Evolutionary conservation across 129 eudicot genomes (phyloP).

Genomic region (Pseudognaphalium luteoalbum): DNA sequence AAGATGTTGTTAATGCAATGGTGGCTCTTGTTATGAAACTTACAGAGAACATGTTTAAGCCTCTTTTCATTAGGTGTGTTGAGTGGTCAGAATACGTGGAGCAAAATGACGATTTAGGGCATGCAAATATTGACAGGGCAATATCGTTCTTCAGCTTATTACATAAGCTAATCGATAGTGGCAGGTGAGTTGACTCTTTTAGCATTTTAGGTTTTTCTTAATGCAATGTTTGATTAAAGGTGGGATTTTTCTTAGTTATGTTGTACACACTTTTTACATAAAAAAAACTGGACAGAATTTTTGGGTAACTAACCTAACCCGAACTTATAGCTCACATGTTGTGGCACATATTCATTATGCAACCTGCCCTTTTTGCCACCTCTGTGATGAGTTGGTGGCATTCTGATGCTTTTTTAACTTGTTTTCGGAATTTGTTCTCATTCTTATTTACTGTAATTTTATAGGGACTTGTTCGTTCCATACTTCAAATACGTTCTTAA

Average conservation of each 20-base stretch:
- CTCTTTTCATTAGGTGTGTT: slow-evolving; percentile 81
- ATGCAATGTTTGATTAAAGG: neutral
- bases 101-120: slow-evolving; percentile 40
- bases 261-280: neutral
- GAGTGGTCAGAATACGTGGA: slow-evolving; percentile 75
- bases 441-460: slow-evolving; percentile 14
- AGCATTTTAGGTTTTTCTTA: neutral
- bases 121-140: slow-evolving; percentile 49
- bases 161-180: slow-evolving; percentile 76
- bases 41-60: slow-evolving; percentile 93
- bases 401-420: neutral
- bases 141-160: slow-evolving; percentile 75
- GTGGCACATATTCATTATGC: neutral
- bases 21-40: slow-evolving; percentile 69
- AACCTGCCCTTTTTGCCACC: neutral
- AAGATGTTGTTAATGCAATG: slow-evolving; percentile 61
- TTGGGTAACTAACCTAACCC: neutral
- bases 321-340: neutral
- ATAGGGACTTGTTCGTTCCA: slow-evolving; percentile 82
- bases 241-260: neutral
- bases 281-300: neutral
- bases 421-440: neutral
- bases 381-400: neutral
- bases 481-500: slow-evolving; percentile 85
- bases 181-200: slow-evolving; percentile 46